Base-by-base conservation (phyloP, 805 yeast species). In the Lachancea cidri region DNA sequence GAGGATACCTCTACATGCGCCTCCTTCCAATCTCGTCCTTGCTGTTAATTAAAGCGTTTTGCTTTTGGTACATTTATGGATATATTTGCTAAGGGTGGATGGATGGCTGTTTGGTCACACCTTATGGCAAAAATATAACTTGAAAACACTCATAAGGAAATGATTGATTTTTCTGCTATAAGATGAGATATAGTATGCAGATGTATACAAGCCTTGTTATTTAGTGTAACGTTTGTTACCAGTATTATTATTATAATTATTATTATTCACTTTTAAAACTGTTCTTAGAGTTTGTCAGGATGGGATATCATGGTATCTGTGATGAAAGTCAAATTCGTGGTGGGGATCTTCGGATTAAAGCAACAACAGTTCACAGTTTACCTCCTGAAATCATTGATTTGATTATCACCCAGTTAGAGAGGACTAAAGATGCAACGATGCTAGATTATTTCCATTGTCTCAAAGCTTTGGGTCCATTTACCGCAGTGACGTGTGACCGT, bases 321-420 rank as follows among this genome's bases (percentile, higher is more conserved):
- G 7, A 22, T 22, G 7, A 7, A 22, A 22, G 11, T 22, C 9
- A 11, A 7, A 7, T 11, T 7, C 9, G 27, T 7, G 27, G 11
- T 11, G 11, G 11, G 11, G 27, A 7, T 22, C 9, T 22, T 11
- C 27, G 11, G 11, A 11, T 11, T 7, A 22, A 22, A 22, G 7
- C 27, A 22, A 11, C 27, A 7, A 22, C 27, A 22, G 27, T 22
- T 22, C 9, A 22, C 27, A 22, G 7, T n/a, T n/a, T 32, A 6
- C 35, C 35, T 8, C 8, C 17, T 7, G 35, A 32, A 16, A 32
- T 32, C 35, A 5, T 32, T 7, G 22, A 32, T 32, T n/a, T 32
- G 19, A 32, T 32, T 11, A 5, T 32, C 7, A n/a, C 6, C 13
- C 17, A 17, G 35, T 20, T 32, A 14, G 17, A 9, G 7, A 7